Base-by-base conservation (phyloP, 192 early-diverging fungal genomes). In the Backusella liffmaniae region DNA sequence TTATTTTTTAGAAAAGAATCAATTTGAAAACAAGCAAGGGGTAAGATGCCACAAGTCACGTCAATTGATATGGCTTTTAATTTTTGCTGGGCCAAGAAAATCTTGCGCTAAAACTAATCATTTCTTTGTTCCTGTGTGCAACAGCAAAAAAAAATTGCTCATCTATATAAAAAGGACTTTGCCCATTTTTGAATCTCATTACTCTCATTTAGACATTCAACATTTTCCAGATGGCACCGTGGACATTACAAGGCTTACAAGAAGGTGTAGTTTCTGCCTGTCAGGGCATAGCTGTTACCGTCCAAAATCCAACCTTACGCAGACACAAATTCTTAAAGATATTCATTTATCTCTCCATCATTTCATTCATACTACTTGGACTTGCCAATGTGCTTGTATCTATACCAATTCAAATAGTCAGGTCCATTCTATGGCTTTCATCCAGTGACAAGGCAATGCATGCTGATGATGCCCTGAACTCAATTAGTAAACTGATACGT, bases 251-350 rank as follows among this genome's bases (percentile, higher is more conserved):
- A 79, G 73, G 82, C 67, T 34, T 83, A 70, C 66, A 77, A n/a
- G 79, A 82, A 37, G 87, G 87, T 15, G 75, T 78, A 3, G 35
- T 72, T 6, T 77, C 83, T 66, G 87, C 84, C 4, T 29, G 86
- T 6, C 68, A 87, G 62, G 87, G 87, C 3, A 80, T 83, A 23
- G 73, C 74, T n/a, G 59, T 86, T 23, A 84, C 82, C 1, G 30
- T 84, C 5, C 79, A 76, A n/a, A 85, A 88, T 59, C 87, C 87
- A 5, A 74, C 84, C 30, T 76, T 88, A 66, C 76, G 84, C 10
- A 84, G 83, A 37, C 77, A 80, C 41, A 70, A 73, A 18, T 84
- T 87, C 66, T 76, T 81, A 49, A 81, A 74, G 56, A 81, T 83
- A 0, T 65, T 86, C 34, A 69, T 83, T 53, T 82, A 83, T 29